Conservation (phyloP, 2,329 filamentous ascomycete genomes). For the Fusarium algeriense region DNA sequence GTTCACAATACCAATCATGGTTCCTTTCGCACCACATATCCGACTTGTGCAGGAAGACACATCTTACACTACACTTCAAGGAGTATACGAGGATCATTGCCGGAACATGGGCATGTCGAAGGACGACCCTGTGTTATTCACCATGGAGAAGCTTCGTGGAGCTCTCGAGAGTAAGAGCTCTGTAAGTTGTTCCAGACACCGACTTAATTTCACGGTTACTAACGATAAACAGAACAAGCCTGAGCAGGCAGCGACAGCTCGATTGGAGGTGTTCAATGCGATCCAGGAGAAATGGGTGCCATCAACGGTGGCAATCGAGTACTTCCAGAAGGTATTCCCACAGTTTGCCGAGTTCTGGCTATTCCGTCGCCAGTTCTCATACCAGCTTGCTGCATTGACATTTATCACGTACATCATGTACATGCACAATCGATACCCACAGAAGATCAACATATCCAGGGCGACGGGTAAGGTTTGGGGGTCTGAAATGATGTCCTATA, state of each 20-base stretch:
- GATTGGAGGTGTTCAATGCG: constrained; percentile 91
- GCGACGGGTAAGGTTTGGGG: constrained; percentile 95
- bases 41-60: constrained; percentile 95
- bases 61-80: constrained; percentile 93
- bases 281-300: constrained; percentile 96
- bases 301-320: constrained; percentile 83
- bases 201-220: constrained; percentile 5
- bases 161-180: constrained; percentile 76
- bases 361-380: constrained; percentile 96
- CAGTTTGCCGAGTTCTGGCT: constrained; percentile 97
- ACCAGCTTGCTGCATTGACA: constrained; percentile 92
- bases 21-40: constrained; percentile 94
- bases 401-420: constrained; percentile 99
- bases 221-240: constrained; percentile 66
- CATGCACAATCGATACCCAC: constrained; percentile 95
- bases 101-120: constrained; percentile 87
- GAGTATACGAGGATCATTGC: constrained; percentile 96
- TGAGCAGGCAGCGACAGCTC: constrained; percentile 78
- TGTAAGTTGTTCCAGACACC: constrained; percentile 56
- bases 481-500: constrained; percentile 90
- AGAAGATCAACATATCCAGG: constrained; percentile 93
- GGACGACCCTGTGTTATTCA: constrained; percentile 94
- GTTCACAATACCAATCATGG: constrained; percentile 95
- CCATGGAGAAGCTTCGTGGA: constrained; percentile 90
- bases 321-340: constrained; percentile 89